Base-by-base conservation (phyloP, 805 yeast genomes). In the Sugiyamaella smithiae region DNA sequence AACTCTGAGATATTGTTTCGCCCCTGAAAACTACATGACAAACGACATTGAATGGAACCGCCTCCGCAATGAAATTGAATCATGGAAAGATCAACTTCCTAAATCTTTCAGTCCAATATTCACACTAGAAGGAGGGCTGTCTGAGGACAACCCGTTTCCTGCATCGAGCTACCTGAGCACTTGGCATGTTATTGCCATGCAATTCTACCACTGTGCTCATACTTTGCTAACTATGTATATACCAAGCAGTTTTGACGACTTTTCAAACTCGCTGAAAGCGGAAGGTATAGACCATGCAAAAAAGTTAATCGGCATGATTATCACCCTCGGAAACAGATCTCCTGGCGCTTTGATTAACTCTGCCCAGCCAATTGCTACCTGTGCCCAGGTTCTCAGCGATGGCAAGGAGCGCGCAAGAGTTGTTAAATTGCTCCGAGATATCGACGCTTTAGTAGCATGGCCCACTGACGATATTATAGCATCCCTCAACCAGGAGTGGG, bases 131-230 rank as follows among this genome's bases (percentile, higher is more conserved):
- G 43, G 43, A 12, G 31, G 31, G 9, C 29, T 40, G 9, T 40
- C 43, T 3, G 31, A 40, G 3, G 43, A 40, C 32, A 40, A 40
- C 20, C 43, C 43, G 8, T 40, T 40, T 28, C 31, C 43, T 17
- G 28, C 43, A 4, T 40, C 43, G n/a, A 25, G 43, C 19, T 40
- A 23, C 24, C 16, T 35, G 31, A 40, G 17, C 4, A 40, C 43
- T 23, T 40, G 43, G 43, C 28, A 40, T 40, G 32, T 40, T 23
- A 23, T 40, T 40, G 43, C 17, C 11, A 40, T 40, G 43, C 43
- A 40, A 22, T 40, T 23, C 20, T 40, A 40, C 29, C 31, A 40
- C 9, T 40, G 43, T 22, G 31, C 43, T 5, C 14, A 35, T 12
- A 35, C 38, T n/a, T 19, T 35, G 22, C 22, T 35, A 20, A 35